Evolutionary conservation across 257 asterid genomes (phyloP).

Genomic region (Schizonepeta tenuifolia): DNA sequence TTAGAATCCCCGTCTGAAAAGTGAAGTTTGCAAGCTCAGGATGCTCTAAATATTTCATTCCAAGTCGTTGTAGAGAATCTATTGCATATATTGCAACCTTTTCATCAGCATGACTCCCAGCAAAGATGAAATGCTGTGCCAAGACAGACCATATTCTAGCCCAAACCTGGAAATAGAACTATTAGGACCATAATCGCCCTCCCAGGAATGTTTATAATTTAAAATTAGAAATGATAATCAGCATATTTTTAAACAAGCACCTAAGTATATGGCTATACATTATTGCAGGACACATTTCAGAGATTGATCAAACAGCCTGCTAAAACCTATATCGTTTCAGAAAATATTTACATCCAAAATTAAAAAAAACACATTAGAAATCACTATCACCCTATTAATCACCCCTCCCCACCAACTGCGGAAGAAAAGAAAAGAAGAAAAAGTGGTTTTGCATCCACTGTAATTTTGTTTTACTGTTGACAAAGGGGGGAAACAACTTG

Average conservation of each 20-base stretch:
- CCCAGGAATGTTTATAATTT: not conserved
- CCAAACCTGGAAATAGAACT: constrained; percentile 79
- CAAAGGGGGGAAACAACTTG: not conserved
- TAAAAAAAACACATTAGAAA: too few relatives aligned
- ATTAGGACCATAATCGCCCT: constrained; percentile 23
- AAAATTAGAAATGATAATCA: constrained; percentile 4
- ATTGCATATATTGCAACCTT: constrained; percentile 93
- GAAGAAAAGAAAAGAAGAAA: not conserved
- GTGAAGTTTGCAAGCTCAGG: constrained; percentile 90
- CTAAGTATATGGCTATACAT: not conserved
- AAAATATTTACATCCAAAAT: too few relatives aligned
- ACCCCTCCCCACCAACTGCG: not conserved
- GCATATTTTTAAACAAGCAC: constrained; percentile 11
- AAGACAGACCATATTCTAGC: constrained; percentile 97
- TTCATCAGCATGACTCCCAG: constrained; percentile 96
- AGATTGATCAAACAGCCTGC: not conserved
- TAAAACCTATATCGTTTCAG: too few relatives aligned
- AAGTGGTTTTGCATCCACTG: constrained; percentile 1
- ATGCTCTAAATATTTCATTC: constrained; percentile 94
- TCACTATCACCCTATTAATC: not conserved
- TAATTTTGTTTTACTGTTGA: not conserved
- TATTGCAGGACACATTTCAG: constrained; percentile 16
- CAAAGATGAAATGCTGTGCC: constrained; percentile 83
- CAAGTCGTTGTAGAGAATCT: constrained; percentile 93
- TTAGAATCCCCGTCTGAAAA: constrained; percentile 91